These are phyloP conservation scores for Aspergillus egyptiacus DNA, from an alignment of 495 filamentous ascomycete genomes.

Conservation along the genomic window DNA sequence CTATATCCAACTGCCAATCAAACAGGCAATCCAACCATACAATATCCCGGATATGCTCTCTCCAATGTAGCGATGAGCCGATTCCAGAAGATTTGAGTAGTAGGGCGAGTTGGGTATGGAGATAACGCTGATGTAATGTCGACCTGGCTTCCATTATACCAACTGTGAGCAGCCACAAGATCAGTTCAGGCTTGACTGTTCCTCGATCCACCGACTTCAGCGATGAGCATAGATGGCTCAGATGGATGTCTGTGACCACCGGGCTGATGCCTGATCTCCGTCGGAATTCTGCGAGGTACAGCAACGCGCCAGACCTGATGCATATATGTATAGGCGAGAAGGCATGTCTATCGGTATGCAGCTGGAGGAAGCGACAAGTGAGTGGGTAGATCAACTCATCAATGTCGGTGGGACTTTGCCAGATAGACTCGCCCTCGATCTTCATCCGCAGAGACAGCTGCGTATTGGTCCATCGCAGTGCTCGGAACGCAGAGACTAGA, in stretches of 20 bases:
- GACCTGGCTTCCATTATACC: neutral
- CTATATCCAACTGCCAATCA: neutral
- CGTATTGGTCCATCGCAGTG: neutral
- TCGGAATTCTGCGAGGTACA: slow-evolving; percentile 3
- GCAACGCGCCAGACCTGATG: neutral
- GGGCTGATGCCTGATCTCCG: neutral
- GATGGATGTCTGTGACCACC: neutral
- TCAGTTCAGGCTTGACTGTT: neutral
- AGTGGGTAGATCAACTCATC: neutral
- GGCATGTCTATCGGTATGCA: neutral
- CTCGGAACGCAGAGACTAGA: neutral
- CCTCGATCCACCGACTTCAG: neutral
- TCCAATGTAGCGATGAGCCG: neutral
- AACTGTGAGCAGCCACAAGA: neutral
- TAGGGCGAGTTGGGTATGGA: neutral
- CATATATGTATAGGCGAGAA: neutral
- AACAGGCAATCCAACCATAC: neutral
- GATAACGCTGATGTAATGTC: neutral
- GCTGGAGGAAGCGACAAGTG: neutral
- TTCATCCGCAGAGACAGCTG: neutral
- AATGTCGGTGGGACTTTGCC: neutral
- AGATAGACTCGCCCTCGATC: neutral
- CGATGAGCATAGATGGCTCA: neutral
- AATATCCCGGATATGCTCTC: neutral
- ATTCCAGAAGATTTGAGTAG: neutral